phyloP scores from a whole-genome alignment of 2,329 filamentous ascomycete species.

The Colletotrichum neosansevieriae region DNA sequence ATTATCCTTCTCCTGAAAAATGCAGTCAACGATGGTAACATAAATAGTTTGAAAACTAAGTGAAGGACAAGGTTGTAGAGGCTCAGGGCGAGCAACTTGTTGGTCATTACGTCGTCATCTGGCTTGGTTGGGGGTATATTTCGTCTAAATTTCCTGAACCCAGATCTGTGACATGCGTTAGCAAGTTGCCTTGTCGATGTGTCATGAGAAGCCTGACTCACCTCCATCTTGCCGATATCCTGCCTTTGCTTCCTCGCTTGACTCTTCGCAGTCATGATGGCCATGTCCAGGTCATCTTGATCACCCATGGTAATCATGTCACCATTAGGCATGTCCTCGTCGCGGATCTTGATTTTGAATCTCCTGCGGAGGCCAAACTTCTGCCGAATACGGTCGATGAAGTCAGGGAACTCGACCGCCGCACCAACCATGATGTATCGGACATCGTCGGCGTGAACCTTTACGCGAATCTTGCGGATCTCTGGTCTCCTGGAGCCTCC shows the following conservation, averaged over 20 bases:
- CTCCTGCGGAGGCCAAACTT: conserved; percentile 84
- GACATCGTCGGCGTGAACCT: conserved; percentile 91
- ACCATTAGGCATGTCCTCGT: conserved; percentile 80
- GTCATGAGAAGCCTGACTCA: conserved; percentile 61
- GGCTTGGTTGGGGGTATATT: conserved; percentile 41
- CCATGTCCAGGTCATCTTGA: conserved; percentile 94
- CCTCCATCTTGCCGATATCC: conserved; percentile 95
- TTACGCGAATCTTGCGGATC: conserved; percentile 85
- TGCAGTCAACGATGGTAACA: conserved; percentile 29
- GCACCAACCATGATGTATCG: conserved; percentile 90
- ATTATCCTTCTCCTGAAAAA: conserved; percentile 28
- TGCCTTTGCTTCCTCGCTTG: conserved; percentile 78
- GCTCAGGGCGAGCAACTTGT: conserved; percentile 26
- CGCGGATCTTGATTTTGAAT: conserved; percentile 90
- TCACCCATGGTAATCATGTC: conserved; percentile 99
- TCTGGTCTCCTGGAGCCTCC: conserved; percentile 72
- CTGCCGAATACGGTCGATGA: conserved; percentile 82
- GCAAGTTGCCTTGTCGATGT: conserved; percentile 1
- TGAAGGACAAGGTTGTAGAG: conserved; percentile 30
- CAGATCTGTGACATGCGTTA: conserved; percentile 57
- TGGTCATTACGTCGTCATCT: conserved; percentile 51
- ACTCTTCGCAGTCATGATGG: conserved; percentile 76
- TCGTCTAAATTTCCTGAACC: conserved; percentile 60
- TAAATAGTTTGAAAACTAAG: conserved; percentile 11
- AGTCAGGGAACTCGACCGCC: conserved; percentile 79